These are phyloP conservation scores for Zancudomyces culisetae DNA, from an alignment of 371 early-diverging fungal species.

Conservation along the genomic window DNA sequence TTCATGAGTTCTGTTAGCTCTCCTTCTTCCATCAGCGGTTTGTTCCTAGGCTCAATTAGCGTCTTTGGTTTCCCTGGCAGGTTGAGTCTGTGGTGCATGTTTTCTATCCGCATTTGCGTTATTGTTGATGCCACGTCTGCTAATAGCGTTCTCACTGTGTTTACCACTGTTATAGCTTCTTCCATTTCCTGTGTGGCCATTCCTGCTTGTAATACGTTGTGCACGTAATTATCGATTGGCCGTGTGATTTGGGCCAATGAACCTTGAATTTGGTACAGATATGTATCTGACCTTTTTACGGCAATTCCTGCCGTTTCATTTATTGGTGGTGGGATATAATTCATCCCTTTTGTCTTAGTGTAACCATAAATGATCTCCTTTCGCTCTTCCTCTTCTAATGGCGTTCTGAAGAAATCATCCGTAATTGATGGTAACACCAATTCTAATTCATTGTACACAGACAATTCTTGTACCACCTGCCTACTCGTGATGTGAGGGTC, in stretches of 20 bases:
- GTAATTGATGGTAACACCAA: too few relatives aligned
- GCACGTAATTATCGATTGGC: background rate
- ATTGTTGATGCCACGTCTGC: background rate
- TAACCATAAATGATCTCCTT: background rate
- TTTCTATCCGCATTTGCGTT: background rate
- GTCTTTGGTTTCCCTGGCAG: background rate
- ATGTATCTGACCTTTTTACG: background rate
- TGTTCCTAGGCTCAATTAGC: background rate
- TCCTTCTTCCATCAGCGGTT: background rate
- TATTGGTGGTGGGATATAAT: background rate
- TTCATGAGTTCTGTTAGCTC: background rate
- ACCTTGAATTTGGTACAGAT: background rate
- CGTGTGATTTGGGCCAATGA: background rate
- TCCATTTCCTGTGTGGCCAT: background rate
- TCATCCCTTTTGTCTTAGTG: background rate
- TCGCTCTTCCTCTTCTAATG: background rate
- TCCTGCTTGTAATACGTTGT: background rate
- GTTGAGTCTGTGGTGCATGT: background rate
- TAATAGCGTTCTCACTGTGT: background rate
- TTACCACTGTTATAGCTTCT: background rate
- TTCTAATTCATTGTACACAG: too few relatives aligned
- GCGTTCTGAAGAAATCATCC: slow-evolving; percentile 2
- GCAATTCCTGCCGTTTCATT: background rate
- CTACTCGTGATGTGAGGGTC: too few relatives aligned
- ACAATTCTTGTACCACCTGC: too few relatives aligned